Evolutionary conservation across 192 early-diverging fungal genomes (phyloP).

Genomic region (Coemansia sp.): DNA sequence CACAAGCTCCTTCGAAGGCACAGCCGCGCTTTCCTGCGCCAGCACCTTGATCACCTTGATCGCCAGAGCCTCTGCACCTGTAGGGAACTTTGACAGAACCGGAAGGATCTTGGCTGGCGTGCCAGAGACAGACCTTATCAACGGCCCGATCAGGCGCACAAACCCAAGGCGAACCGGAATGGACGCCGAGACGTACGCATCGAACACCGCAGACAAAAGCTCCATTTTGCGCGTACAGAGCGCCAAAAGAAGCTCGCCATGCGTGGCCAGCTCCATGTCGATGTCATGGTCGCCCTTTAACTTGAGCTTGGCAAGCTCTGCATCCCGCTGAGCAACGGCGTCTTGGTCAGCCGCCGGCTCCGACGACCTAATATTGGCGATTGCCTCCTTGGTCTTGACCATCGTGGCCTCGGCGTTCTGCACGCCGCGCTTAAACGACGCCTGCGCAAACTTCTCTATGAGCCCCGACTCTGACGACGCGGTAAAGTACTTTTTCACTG

Average conservation of each 20-base stretch:
- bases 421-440: constrained; percentile 15
- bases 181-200: constrained; percentile 13
- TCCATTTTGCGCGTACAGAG: constrained; percentile 46
- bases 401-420: constrained; percentile 2
- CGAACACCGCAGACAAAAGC: constrained; percentile 25
- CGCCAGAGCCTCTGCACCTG: constrained; percentile 34
- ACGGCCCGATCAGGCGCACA: constrained; percentile 32
- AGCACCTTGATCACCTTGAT: constrained; percentile 30
- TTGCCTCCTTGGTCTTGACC: background rate
- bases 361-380: background rate
- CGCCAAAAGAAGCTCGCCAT: constrained; percentile 40
- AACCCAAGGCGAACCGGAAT: constrained; percentile 18
- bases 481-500: constrained; percentile 38
- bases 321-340: constrained; percentile 17
- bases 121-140: constrained; percentile 26
- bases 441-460: constrained; percentile 31
- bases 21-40: constrained; percentile 13
- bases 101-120: constrained; percentile 29
- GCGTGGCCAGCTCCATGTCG: constrained; percentile 18
- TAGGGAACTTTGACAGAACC: constrained; percentile 26
- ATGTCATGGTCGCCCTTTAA: constrained; percentile 21
- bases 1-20: constrained; percentile 38
- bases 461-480: constrained; percentile 6
- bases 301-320: constrained; percentile 15
- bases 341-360: constrained; percentile 1